phyloP scores from a whole-genome alignment of 306 rosid species.

The Prinsepia uniflora region DNA sequence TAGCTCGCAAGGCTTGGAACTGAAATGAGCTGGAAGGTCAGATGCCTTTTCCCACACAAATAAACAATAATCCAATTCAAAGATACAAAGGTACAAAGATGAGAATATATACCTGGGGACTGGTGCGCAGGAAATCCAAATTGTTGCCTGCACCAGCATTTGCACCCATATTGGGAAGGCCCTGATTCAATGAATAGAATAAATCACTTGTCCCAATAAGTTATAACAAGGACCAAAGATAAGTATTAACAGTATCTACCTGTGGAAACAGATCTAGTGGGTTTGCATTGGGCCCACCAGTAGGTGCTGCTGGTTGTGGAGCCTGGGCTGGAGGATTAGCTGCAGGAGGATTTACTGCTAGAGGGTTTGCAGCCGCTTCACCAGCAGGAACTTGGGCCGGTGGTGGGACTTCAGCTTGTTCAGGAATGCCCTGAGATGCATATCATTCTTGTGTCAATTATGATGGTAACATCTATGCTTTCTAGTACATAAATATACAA shows the following conservation, averaged over 20 bases:
- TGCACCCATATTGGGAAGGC: slow-evolving; percentile 39
- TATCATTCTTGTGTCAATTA: not conserved
- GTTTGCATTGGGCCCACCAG: slow-evolving; percentile 37
- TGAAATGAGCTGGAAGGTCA: slow-evolving; percentile 9
- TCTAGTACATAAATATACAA: not conserved
- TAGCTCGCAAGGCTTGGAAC: slow-evolving; percentile 45
- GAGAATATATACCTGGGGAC: slow-evolving; percentile 31
- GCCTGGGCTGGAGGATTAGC: slow-evolving; percentile 24
- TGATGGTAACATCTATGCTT: slow-evolving; percentile 2
- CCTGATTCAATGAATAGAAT: slow-evolving; percentile 25
- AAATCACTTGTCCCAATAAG: not conserved
- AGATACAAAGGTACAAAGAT: not conserved
- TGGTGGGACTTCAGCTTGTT: slow-evolving; percentile 38
- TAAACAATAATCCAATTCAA: not conserved
- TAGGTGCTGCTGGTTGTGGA: slow-evolving; percentile 20
- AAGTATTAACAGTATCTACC: slow-evolving; percentile 16
- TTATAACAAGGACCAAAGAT: not conserved
- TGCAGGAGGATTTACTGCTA: slow-evolving; percentile 7
- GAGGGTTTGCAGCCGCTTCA: slow-evolving; percentile 19
- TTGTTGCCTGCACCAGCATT: slow-evolving; percentile 33
- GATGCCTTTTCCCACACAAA: not conserved
- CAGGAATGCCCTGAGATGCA: slow-evolving; percentile 38
- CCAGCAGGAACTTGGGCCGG: slow-evolving; percentile 27
- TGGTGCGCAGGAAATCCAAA: slow-evolving; percentile 42
- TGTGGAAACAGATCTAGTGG: slow-evolving; percentile 46